Evolutionary conservation across 176 grass and related monocot species (phyloP).

Genomic region (Phragmites australis): DNA sequence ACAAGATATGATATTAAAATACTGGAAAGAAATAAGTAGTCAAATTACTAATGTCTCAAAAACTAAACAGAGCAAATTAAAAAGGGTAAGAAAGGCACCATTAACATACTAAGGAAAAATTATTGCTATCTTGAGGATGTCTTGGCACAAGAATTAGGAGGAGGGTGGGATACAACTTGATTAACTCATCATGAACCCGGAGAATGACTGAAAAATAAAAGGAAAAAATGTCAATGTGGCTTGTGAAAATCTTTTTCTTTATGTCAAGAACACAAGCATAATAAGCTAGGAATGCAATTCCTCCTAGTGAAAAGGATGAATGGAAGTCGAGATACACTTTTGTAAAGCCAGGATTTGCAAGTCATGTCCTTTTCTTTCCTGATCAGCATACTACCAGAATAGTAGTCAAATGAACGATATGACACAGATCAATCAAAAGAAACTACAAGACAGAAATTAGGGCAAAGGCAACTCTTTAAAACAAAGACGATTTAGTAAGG

Average conservation of each 20-base stretch:
- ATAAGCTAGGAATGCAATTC: constrained; percentile 27
- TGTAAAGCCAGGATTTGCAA: too few species aligned
- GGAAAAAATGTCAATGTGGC: background rate
- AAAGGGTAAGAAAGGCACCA: constrained; percentile 14
- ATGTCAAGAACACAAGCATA: constrained; percentile 12
- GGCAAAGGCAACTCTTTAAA: background rate
- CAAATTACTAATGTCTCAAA: constrained; percentile 14
- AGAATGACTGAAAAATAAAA: constrained; percentile 68
- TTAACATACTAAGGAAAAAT: constrained; percentile 64
- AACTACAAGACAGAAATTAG: constrained; percentile 8
- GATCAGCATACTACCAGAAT: background rate
- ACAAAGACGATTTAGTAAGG: background rate
- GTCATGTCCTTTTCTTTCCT: too few species aligned
- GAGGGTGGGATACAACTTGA: constrained; percentile 52
- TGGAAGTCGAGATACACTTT: background rate
- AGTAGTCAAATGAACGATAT: background rate
- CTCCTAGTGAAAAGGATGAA: background rate
- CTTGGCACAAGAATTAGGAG: constrained; percentile 77
- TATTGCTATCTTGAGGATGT: constrained; percentile 67
- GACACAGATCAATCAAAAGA: background rate
- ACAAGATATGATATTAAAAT: constrained; percentile 10
- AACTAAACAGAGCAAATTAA: background rate
- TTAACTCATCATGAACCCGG: constrained; percentile 68
- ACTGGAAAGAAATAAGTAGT: background rate
- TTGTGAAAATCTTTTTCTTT: background rate